Conservation (phyloP, 139 green algal genomes). For the Chlamydomonas sphaeroides region DNA sequence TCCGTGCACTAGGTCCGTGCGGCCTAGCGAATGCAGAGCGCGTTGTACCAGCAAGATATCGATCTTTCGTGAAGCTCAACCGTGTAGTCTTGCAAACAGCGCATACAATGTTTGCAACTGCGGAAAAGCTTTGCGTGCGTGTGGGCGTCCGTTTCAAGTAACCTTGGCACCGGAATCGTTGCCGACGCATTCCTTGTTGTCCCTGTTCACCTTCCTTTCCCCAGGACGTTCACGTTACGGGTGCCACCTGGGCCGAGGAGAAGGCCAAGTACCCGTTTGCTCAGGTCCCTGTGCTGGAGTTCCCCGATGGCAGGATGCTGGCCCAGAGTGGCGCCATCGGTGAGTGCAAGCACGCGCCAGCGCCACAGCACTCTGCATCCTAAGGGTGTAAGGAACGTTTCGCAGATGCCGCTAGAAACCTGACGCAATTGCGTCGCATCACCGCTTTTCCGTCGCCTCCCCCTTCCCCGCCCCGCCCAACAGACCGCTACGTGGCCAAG, state of each 20-base stretch:
- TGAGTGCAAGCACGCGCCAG: neutral
- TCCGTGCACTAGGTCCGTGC: too few relatives aligned
- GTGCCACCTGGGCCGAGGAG: conserved; percentile 18
- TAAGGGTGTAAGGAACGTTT: too few relatives aligned
- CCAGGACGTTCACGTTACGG: neutral
- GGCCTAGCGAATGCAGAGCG: neutral
- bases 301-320: conserved; percentile 50
- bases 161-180: too few relatives aligned
- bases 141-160: too few relatives aligned
- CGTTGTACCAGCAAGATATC: neutral
- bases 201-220: neutral
- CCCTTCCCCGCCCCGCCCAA: neutral
- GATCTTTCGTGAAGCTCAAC: too few relatives aligned
- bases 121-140: too few relatives aligned
- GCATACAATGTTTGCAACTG: too few relatives aligned
- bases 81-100: too few relatives aligned
- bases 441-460: neutral
- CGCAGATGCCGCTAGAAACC: too few relatives aligned
- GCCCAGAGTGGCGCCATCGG: conserved; percentile 55
- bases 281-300: conserved; percentile 50
- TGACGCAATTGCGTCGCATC: too few relatives aligned
- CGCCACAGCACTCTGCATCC: too few relatives aligned
- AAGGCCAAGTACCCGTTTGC: conserved; percentile 54
- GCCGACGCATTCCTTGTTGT: neutral
- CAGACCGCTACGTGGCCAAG: conserved; percentile 53